phyloP scores from a whole-genome alignment of 2,329 filamentous ascomycete genomes.

The Penicillium sp. region DNA sequence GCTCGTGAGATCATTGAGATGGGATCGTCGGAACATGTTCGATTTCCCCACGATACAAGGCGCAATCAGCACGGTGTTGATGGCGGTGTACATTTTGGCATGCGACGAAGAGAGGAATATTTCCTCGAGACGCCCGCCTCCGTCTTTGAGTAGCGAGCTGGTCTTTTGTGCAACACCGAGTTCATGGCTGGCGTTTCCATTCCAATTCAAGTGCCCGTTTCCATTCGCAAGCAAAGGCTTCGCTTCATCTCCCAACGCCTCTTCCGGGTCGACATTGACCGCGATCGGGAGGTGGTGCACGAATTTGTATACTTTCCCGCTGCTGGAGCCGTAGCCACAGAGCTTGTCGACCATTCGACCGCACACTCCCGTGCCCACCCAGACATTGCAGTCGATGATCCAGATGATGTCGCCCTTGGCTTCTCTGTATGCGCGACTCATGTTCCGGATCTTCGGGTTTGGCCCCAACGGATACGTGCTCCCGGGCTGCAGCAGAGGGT shows the following conservation, averaged over 20 bases:
- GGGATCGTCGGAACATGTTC: conserved; percentile 94
- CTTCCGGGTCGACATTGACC: conserved; percentile 60
- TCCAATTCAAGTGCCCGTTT: background rate
- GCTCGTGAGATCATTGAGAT: conserved; percentile 69
- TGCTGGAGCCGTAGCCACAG: conserved; percentile 57
- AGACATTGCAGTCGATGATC: conserved; percentile 96
- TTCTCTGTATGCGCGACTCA: conserved; percentile 88
- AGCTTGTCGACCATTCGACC: conserved; percentile 88
- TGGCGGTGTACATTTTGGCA: conserved; percentile 96
- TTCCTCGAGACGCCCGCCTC: conserved; percentile 85
- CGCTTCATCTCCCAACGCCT: conserved; percentile 23
- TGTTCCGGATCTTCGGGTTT: conserved; percentile 97
- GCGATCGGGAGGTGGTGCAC: conserved; percentile 90
- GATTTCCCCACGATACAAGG: conserved; percentile 96
- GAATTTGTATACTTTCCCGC: conserved; percentile 67
- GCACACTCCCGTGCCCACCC: conserved; percentile 74
- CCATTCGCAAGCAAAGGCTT: conserved; percentile 23
- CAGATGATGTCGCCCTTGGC: conserved; percentile 84
- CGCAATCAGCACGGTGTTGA: conserved; percentile 86
- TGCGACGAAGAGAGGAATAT: conserved; percentile 91
- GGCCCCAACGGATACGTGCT: conserved; percentile 65
- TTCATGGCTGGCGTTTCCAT: background rate
- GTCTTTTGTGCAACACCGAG: conserved; percentile 16
- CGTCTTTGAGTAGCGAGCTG: conserved; percentile 37
- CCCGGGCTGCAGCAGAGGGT: conserved; percentile 61